These are phyloP conservation scores for Colletotrichum sp. DNA, from an alignment of 2,329 filamentous ascomycete species.

Conservation along the genomic window DNA sequence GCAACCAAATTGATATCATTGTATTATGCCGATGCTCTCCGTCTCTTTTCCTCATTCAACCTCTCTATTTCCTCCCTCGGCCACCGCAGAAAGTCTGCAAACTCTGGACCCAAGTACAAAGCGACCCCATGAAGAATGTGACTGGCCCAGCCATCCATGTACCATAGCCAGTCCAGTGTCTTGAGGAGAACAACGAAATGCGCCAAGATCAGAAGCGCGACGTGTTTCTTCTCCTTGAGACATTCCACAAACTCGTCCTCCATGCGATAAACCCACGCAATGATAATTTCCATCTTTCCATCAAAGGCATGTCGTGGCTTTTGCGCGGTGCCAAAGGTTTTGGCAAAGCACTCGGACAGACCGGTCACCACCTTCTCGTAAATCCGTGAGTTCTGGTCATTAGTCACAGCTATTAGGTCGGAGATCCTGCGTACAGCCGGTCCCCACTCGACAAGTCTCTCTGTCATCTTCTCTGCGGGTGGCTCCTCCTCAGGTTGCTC, in stretches of 20 bases:
- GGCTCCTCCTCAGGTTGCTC: neutral
- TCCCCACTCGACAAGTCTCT: constrained; percentile 14
- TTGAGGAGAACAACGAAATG: constrained; percentile 22
- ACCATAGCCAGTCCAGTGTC: constrained; percentile 22
- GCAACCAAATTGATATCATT: neutral
- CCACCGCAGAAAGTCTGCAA: constrained; percentile 16
- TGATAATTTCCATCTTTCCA: constrained; percentile 16
- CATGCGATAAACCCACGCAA: constrained; percentile 19
- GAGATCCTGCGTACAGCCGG: constrained; percentile 9
- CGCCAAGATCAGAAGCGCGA: constrained; percentile 21
- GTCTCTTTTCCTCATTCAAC: neutral
- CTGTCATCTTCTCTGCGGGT: neutral
- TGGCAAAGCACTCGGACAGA: neutral
- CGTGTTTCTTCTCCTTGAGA: constrained; percentile 4
- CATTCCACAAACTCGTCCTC: constrained; percentile 11
- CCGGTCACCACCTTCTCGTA: neutral
- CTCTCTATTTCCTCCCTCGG: constrained; percentile 28
- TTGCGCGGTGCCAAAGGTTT: constrained; percentile 10
- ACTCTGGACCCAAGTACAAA: neutral
- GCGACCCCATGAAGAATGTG: constrained; percentile 14
- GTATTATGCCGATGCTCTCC: neutral
- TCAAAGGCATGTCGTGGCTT: neutral
- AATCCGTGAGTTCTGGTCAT: neutral
- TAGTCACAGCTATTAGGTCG: neutral
- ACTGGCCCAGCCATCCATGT: constrained; percentile 22